Evolutionary conservation across 73 alveolate genomes (phyloP), one percentile per base, ranked within the genome.

Genomic region (Effrenium voratum): DNA sequence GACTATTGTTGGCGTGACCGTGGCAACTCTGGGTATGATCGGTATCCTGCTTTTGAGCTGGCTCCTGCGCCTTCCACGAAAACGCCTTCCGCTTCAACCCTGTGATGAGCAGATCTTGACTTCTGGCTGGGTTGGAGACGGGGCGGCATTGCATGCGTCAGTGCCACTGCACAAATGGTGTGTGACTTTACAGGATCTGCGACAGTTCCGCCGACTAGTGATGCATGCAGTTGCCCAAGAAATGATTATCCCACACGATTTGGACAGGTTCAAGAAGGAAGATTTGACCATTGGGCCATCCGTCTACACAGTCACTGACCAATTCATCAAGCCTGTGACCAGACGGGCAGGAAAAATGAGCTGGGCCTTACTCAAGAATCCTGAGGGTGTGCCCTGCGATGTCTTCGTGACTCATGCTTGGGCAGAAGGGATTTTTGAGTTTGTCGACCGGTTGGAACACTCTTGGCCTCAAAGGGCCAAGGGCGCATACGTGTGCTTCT

Each of bases 341-440:
- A 19, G 63, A 12, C 63, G 19, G 63, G 63, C 63, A 8, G 63
- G 63, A 19, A 8, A 52, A 19, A 52, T 52, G 63, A 52, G 63
- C 63, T 52, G 63, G 63, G 63, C 63, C 63, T 19, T 52, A 19
- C 8, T 52, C 26, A 52, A 52, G 19, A 8, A 52, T 52, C 26
- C 63, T 12, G 63, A 52, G 8, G 63, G 63, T 19, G 8, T 52
- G 63, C 63, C 55, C 46, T 86, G 94, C 82, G 66, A 86, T 47
- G 82, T 86, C 63, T 86, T 86, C 66, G 59, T 86, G 82, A 86
- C 63, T 12, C 63, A 52, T 52, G 63, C 63, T 19, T 52, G 63
- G 63, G 63, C 63, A 8, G 63, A 52, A 52, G 63, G 63, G 8
- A 52, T 52, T 19, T 52, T 12, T 52, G 63, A 52, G 63, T 19